A percentile compares a stretch with the other conserved stretches of the same genome.
Evolutionary conservation across 2,329 filamentous ascomycete species (phyloP).

Genomic region (Waltergamsia citrina): DNA sequence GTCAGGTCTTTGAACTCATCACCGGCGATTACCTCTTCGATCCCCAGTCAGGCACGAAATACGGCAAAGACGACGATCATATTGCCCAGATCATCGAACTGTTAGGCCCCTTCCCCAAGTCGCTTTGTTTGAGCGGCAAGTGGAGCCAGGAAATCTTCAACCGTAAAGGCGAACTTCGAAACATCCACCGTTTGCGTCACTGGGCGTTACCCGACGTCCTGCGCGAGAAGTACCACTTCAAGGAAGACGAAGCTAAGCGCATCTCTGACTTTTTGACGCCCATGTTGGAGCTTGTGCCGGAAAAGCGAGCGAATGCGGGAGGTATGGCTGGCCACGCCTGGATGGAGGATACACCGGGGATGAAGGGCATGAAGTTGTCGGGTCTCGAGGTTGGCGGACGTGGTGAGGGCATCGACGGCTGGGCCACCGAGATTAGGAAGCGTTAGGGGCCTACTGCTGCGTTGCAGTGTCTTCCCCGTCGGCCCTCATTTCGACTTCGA

Average conservation of each 20-base stretch:
- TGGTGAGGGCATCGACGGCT: constrained; percentile 90
- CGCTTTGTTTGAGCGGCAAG: constrained; percentile 83
- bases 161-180: constrained; percentile 89
- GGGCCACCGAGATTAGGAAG: constrained; percentile 82
- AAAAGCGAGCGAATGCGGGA: constrained; percentile 86
- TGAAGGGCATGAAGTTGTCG: constrained; percentile 70
- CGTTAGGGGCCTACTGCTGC: constrained; percentile 35
- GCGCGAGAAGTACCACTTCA: constrained; percentile 94
- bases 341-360: constrained; percentile 77
- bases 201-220: constrained; percentile 93
- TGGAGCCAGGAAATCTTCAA: constrained; percentile 99
- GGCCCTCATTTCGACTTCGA: too few species aligned
- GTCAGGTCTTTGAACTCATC: constrained; percentile 97
- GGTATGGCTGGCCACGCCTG: constrained; percentile 86
- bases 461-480: too few species aligned
- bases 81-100: constrained; percentile 98
- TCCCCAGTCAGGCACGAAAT: constrained; percentile 95
- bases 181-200: constrained; percentile 92
- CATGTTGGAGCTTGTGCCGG: constrained; percentile 83
- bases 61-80: constrained; percentile 98
- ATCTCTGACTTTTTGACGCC: constrained; percentile 77
- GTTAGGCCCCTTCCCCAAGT: constrained; percentile 86
- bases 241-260: constrained; percentile 66
- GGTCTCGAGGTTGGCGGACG: constrained; percentile 68
- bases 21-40: constrained; percentile 98